These are phyloP conservation scores for Tylopilus sp. DNA, from an alignment of 1,284 basidiomycete genomes.

Conservation along the genomic window DNA sequence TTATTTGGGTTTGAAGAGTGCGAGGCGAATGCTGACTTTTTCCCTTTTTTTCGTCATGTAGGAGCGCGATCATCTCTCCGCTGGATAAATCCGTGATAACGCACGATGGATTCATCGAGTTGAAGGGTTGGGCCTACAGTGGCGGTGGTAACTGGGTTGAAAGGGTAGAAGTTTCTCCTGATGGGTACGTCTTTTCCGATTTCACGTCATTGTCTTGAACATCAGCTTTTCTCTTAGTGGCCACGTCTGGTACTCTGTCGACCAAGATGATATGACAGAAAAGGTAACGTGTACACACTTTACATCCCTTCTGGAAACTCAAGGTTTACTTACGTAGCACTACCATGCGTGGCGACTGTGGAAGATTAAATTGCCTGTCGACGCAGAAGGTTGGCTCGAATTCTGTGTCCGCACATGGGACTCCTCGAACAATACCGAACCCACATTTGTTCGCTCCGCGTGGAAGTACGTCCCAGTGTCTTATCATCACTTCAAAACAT, in stretches of 20 bases:
- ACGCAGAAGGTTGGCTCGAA: slow-evolving; percentile 69
- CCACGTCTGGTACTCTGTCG: slow-evolving; percentile 31
- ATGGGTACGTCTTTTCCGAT: slow-evolving; percentile 51
- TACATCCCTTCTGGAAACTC: neutral
- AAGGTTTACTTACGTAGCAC: slow-evolving; percentile 46
- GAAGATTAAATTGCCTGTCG: slow-evolving; percentile 63
- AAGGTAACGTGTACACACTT: slow-evolving; percentile 15
- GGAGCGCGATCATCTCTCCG: slow-evolving; percentile 39
- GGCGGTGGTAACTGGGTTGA: slow-evolving; percentile 69
- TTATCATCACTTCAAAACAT: neutral
- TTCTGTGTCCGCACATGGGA: slow-evolving; percentile 71
- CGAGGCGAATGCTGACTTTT: neutral
- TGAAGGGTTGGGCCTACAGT: slow-evolving; percentile 66
- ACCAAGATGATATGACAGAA: slow-evolving; percentile 26
- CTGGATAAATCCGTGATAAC: slow-evolving; percentile 60
- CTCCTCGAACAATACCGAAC: slow-evolving; percentile 68
- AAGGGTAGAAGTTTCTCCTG: slow-evolving; percentile 64
- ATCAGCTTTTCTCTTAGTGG: slow-evolving; percentile 9
- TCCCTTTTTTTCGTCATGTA: neutral
- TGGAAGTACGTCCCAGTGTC: slow-evolving; percentile 57
- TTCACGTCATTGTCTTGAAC: neutral
- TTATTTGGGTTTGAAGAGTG: neutral
- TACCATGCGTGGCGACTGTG: slow-evolving; percentile 68
- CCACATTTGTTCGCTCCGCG: slow-evolving; percentile 64
- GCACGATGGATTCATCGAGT: slow-evolving; percentile 59